Base-by-base conservation (phyloP, 768 basidiomycete genomes). In the Trametes gibbosa region DNA sequence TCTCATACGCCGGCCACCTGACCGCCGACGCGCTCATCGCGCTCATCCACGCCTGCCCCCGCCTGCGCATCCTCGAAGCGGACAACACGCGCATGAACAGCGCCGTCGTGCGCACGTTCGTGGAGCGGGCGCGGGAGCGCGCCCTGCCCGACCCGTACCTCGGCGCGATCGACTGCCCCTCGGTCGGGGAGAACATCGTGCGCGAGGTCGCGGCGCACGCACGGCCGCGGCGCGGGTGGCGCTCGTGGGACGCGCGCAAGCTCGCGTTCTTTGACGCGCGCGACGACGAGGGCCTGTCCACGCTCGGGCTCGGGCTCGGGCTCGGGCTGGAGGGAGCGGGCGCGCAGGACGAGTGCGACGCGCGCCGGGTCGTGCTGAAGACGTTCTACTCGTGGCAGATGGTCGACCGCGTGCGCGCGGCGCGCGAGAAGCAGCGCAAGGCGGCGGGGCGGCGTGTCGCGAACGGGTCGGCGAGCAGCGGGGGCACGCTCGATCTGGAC, bases 361-460 rank as follows among this genome's bases (percentile, higher is more conserved):
- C 81, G 66, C 72, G 66, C 67, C 76, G 86, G 24, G 85, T 93
- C 24, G 86, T 90, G 50, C 68, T 94, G 63, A 92, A 92, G 81
- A 85, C 87, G 24, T 95, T 92, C 71, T 87, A 89, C 71, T 84
- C 87, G 49, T 92, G 89, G 89, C 89, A 92, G 77, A 87, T 82
- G 10, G 90, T 94, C 37, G 92, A 93, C 68, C 83, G 85, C 0
- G 90, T 92, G 48, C 79, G 79, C 58, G 75, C 79, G 34, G 81
- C 79, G 53, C 78, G 88, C 68, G 87, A 86, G 77, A 87, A 84
- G 76, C 77, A 83, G 62, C 79, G 83, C 58, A 89, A 84, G 72
- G 74, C 75, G 53, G 77, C 78, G 68, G 41, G 66, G 49, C 75
- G 82, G 54, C 72, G 71, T 10, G 29, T 32, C 4, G 75, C 70